These are phyloP conservation scores for Nemania sp. DNA, from an alignment of 2,329 filamentous ascomycete genomes.

Conservation along the genomic window DNA sequence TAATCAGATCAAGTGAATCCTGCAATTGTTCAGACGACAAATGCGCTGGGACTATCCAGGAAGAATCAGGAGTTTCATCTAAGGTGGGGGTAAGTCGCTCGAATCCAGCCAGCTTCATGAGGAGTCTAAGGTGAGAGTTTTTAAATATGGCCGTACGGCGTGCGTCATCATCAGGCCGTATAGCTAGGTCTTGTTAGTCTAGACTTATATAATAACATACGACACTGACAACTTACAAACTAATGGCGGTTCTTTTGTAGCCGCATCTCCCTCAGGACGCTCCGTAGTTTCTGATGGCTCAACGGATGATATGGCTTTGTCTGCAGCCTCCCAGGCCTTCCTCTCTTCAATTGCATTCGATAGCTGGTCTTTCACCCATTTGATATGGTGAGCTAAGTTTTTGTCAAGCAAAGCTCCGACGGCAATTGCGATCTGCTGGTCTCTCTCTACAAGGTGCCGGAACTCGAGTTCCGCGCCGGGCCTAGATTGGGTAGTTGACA, in stretches of 20 bases:
- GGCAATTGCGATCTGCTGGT: constrained; percentile 81
- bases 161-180: constrained; percentile 74
- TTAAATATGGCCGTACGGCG: constrained; percentile 84
- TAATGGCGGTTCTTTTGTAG: constrained; percentile 58
- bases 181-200: constrained; percentile 58
- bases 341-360: constrained; percentile 77
- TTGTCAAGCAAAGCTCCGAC: constrained; percentile 85
- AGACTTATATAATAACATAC: constrained; percentile 1
- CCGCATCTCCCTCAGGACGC: constrained; percentile 43
- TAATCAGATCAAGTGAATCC: constrained; percentile 77
- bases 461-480: constrained; percentile 87
- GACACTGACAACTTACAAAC: constrained; percentile 63
- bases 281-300: constrained; percentile 50
- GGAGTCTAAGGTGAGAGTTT: constrained; percentile 85
- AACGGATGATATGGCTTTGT: constrained; percentile 67
- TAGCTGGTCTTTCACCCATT: constrained; percentile 83
- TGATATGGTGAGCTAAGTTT: constrained; percentile 78
- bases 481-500: constrained; percentile 69
- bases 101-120: constrained; percentile 82
- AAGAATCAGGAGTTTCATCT: constrained; percentile 79
- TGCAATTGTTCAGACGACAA: constrained; percentile 74
- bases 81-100: constrained; percentile 64
- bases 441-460: constrained; percentile 74
- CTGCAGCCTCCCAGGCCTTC: constrained; percentile 79
- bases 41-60: constrained; percentile 80